Evolutionary conservation across 73 alveolate genomes (phyloP).

Genomic region (Uronychia setigera): DNA sequence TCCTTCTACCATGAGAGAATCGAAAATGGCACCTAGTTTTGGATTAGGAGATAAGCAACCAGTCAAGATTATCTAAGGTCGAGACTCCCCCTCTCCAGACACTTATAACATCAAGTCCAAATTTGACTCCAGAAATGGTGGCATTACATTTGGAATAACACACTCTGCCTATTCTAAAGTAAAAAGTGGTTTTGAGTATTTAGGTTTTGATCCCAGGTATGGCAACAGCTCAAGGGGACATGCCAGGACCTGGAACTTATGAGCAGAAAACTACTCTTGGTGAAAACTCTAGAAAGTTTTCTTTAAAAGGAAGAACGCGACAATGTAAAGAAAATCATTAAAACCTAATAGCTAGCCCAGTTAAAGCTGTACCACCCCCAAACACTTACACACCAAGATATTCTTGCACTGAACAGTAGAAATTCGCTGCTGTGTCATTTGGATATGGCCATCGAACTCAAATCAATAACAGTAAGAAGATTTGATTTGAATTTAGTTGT

Average conservation of each 20-base stretch:
- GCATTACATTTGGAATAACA: not conserved
- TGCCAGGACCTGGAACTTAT: not conserved
- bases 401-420: not conserved
- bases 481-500: not conserved
- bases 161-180: not conserved
- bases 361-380: not conserved
- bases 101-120: not conserved
- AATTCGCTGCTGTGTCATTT: not conserved
- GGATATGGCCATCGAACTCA: not conserved
- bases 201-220: not conserved
- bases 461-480: not conserved
- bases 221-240: not conserved
- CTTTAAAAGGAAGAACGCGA: not conserved
- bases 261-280: not conserved
- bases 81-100: not conserved
- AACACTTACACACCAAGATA: not conserved
- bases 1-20: not conserved
- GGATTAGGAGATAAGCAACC: not conserved
- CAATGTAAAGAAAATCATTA: not conserved
- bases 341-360: not conserved
- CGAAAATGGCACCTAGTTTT: not conserved
- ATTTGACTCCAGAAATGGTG: not conserved
- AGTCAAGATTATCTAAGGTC: not conserved
- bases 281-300: not conserved
- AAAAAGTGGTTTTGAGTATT: not conserved